Conservation (phyloP, 331 rosid genomes). For the Quercus lobata region DNA sequence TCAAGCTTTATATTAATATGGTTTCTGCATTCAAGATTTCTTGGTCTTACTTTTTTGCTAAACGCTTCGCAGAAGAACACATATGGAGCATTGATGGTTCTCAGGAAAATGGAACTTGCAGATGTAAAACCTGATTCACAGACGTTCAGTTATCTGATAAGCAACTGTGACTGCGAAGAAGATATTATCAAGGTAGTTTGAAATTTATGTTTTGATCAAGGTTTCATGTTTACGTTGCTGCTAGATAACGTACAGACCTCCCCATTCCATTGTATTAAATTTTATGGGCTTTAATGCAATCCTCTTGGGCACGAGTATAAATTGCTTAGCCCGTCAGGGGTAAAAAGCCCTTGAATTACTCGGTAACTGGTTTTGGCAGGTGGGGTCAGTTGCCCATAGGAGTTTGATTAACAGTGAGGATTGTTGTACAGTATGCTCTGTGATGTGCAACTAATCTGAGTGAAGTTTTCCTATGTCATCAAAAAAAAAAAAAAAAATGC, state of each 20-base stretch:
- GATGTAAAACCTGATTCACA: conserved; percentile 61
- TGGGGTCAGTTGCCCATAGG: too few species aligned
- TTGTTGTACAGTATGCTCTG: too few species aligned
- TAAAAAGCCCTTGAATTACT: too few species aligned
- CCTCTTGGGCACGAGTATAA: too few species aligned
- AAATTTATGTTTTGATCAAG: conserved; percentile 12
- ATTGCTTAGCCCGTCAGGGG: too few species aligned
- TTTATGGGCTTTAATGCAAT: conserved; percentile 1
- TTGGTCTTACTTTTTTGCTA: conserved; percentile 1
- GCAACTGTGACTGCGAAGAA: conserved; percentile 53
- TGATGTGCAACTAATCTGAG: too few species aligned
- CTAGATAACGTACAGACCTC: not conserved
- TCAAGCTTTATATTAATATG: conserved; percentile 6
- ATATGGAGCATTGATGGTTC: conserved; percentile 45
- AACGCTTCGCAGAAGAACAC: conserved; percentile 60
- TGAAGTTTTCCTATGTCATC: too few species aligned
- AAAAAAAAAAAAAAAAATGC: not conserved
- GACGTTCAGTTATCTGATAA: conserved; percentile 61
- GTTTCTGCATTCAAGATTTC: conserved; percentile 1
- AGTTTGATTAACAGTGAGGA: too few species aligned
- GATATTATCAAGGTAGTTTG: conserved; percentile 57
- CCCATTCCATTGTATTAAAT: not conserved
- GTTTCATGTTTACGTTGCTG: conserved; percentile 2
- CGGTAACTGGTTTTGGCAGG: too few species aligned
- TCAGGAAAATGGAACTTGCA: conserved; percentile 59